These are phyloP conservation scores for Bryum argenteum DNA, from an alignment of 225 moss, liverwort and hornwort species.

Conservation along the genomic window DNA sequence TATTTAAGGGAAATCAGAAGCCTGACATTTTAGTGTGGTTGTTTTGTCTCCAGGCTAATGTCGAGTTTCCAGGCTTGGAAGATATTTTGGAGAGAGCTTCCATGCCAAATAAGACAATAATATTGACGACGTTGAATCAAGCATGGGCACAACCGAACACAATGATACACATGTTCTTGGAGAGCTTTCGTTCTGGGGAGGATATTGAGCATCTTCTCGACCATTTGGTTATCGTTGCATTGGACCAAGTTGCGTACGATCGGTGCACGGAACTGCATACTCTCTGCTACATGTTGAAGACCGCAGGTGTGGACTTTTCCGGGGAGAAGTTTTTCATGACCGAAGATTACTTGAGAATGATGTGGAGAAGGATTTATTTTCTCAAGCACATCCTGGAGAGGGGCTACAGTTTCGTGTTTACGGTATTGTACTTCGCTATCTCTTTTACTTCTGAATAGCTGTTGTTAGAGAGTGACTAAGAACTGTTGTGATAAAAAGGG, in stretches of 20 bases:
- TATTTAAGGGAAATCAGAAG: slow-evolving; percentile 3
- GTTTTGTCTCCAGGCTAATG: slow-evolving; percentile 31
- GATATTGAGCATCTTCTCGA: slow-evolving; percentile 70
- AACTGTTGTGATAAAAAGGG: slow-evolving; percentile 1
- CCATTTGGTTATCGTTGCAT: slow-evolving; percentile 75
- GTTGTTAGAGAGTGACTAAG: background rate
- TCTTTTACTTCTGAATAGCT: slow-evolving; percentile 6
- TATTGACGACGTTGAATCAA: slow-evolving; percentile 87
- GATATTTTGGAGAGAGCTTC: slow-evolving; percentile 60
- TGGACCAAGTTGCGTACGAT: slow-evolving; percentile 81
- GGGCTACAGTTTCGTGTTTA: slow-evolving; percentile 85
- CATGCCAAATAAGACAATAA: slow-evolving; percentile 78
- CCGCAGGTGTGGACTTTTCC: slow-evolving; percentile 85
- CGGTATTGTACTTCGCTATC: slow-evolving; percentile 50
- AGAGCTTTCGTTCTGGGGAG: slow-evolving; percentile 74
- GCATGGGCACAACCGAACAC: slow-evolving; percentile 91
- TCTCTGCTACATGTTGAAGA: slow-evolving; percentile 86
- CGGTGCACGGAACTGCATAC: slow-evolving; percentile 74
- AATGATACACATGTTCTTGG: slow-evolving; percentile 89
- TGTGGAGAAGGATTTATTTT: slow-evolving; percentile 97
- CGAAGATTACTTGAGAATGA: slow-evolving; percentile 94
- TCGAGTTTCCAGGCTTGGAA: slow-evolving; percentile 67
- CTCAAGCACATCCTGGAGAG: slow-evolving; percentile 76
- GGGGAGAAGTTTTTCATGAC: slow-evolving; percentile 98
- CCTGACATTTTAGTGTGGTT: background rate